phyloP scores from a whole-genome alignment of 345 rosid genomes.

The Eucalyptus grandis region DNA sequence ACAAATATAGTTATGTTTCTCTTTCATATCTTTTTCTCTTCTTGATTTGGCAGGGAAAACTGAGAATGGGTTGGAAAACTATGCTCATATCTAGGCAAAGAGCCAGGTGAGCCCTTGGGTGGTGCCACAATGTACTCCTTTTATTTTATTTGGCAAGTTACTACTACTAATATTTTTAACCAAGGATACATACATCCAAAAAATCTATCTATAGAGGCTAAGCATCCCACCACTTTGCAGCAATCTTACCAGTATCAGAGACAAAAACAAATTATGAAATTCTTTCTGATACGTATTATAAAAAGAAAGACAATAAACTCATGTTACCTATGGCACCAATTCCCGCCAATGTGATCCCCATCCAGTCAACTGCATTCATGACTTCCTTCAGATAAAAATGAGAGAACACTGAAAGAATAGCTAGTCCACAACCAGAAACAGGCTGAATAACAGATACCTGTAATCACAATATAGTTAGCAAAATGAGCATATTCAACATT shows the following conservation, averaged over 20 bases:
- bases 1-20: background rate
- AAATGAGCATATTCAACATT: background rate
- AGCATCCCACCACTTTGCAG: background rate
- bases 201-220: background rate
- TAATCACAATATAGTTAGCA: background rate
- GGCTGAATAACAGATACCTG: conserved; percentile 98
- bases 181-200: background rate
- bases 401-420: conserved; percentile 81
- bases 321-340: conserved; percentile 91
- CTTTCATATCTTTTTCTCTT: background rate
- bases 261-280: background rate
- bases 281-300: background rate
- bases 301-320: conserved; percentile 1
- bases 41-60: background rate
- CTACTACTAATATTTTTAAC: background rate
- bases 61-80: background rate
- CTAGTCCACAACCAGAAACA: conserved; percentile 97
- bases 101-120: background rate
- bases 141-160: background rate
- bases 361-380: conserved; percentile 92
- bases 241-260: background rate
- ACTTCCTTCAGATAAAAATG: conserved; percentile 93
- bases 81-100: background rate
- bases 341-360: conserved; percentile 87
- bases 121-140: background rate